Evolutionary conservation across 2,329 filamentous ascomycete species (phyloP), one percentile per base, ranked within the genome.

Genomic region (Colletotrichum musae): DNA sequence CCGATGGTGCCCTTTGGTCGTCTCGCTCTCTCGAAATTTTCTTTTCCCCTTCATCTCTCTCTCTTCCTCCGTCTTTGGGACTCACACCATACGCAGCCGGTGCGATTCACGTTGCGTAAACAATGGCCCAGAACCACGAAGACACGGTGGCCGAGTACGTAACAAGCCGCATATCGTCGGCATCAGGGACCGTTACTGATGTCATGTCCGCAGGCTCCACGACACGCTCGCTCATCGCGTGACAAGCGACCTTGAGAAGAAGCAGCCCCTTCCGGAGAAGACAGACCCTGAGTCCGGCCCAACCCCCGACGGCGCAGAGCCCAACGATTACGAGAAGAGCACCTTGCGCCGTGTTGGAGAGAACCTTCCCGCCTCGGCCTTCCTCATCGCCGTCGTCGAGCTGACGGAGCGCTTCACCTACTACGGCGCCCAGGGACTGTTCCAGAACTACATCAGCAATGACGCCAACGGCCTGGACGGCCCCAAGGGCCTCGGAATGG

Each of bases 331-430:
- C 18, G 87, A 89, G 77, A 84, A 81, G 77, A 77, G 73, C 26
- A 82, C 80, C 4, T 77, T 89, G 60, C 85, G 84, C 56, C 86
- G 87, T 72, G 73, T 89, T 39, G 85, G 85, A 47, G 87, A 89
- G 77, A 85, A 83, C 70, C 78, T 89, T 57, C 88, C 88, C 13
- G 71, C 83, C 41, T 87, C 86, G 0, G 87, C 87, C 60, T 89
- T 85, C 80, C 79, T 89, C 60, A 86, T 89, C 39, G 87, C 87
- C 36, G 72, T 87, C 16, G 86, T 89, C 53, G 88, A 89, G 73
- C 77, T 89, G 48, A 81, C 78, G 2, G 88, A 90, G 76, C 86
- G 88, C 62, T 89, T 90, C 80, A 85, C 87, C 66, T 89, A 86
- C 80, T 88, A 88, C 70, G 86, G 86, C 71, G 81, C 85, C 65